phyloP scores from a whole-genome alignment of 164 flowering plant genomes.

The Macadamia tetraphylla region DNA sequence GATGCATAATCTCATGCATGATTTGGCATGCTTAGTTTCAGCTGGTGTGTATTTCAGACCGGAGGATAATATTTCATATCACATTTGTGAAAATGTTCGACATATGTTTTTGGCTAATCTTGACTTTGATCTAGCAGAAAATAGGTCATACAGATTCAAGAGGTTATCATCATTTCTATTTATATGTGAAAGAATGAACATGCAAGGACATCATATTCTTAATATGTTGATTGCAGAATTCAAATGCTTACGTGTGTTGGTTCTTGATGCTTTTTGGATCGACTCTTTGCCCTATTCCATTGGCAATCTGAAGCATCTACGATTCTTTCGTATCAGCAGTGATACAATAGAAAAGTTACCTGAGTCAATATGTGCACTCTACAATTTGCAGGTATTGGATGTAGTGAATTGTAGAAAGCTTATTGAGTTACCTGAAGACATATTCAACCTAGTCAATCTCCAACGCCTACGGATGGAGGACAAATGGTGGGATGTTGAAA shows the following conservation, averaged over 20 bases:
- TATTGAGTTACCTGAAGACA: constrained; percentile 6
- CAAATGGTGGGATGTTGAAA: neutral
- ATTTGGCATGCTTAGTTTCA: constrained; percentile 2
- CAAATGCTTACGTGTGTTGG: constrained; percentile 2
- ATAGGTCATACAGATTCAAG: no score
- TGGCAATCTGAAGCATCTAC: constrained; percentile 11
- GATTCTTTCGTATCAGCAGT: constrained; percentile 7
- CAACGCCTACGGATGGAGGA: neutral
- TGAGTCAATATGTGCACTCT: neutral
- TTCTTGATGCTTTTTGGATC: neutral
- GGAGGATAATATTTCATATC: neutral
- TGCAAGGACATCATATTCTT: neutral
- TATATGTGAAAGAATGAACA: no score
- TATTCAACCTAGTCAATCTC: constrained; percentile 6
- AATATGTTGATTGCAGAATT: neutral
- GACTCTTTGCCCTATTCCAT: constrained; percentile 4
- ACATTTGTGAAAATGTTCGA: neutral
- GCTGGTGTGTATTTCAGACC: neutral
- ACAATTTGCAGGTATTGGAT: constrained; percentile 11
- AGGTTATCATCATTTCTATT: no score
- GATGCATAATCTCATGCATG: constrained; percentile 13
- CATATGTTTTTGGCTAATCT: no score
- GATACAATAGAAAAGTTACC: constrained; percentile 1
- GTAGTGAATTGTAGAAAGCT: neutral
- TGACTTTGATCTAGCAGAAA: no score